These are phyloP conservation scores for Hirsutella minnesotensis DNA, from an alignment of 2,329 filamentous ascomycete genomes.

Conservation along the genomic window DNA sequence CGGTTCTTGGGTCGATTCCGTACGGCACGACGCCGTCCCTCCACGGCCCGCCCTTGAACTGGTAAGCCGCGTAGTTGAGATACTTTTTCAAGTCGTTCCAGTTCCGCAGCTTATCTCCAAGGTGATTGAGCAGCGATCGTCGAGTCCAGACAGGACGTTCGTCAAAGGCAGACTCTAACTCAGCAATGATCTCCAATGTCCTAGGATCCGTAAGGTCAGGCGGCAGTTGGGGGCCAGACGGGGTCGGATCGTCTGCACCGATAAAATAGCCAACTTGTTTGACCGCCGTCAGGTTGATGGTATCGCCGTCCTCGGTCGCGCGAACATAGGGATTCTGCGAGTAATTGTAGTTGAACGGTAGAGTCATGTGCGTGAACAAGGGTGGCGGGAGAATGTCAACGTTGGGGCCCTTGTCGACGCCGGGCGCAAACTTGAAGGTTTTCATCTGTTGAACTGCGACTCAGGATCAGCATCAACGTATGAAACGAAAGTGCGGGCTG, in stretches of 20 bases:
- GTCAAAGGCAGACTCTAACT: conserved; percentile 54
- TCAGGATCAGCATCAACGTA: background rate
- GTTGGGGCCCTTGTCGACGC: conserved; percentile 43
- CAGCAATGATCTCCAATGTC: conserved; percentile 51
- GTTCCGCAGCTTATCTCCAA: conserved; percentile 39
- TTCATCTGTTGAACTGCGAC: conserved; percentile 36
- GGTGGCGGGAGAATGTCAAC: conserved; percentile 71
- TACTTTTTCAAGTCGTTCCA: conserved; percentile 58
- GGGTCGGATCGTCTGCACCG: conserved; percentile 48
- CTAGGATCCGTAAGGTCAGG: conserved; percentile 47
- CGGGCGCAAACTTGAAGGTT: conserved; percentile 55
- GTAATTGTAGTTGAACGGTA: conserved; percentile 72
- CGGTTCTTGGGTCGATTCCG: conserved; percentile 72
- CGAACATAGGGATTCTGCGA: conserved; percentile 74
- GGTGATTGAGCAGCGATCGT: conserved; percentile 64
- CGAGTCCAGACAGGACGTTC: conserved; percentile 79
- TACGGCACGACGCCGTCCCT: conserved; percentile 76
- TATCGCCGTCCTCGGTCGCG: conserved; percentile 42
- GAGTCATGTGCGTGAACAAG: conserved; percentile 59
- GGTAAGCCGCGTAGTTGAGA: conserved; percentile 77
- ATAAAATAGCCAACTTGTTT: conserved; percentile 47
- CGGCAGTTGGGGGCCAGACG: conserved; percentile 46
- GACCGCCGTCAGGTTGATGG: conserved; percentile 48
- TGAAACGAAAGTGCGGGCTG: background rate
- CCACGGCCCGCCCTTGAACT: conserved; percentile 88